Evolutionary conservation across 352 stramenopile species (phyloP), one percentile per base, ranked within the genome.

Genomic region (Phytophthora uliginosa): DNA sequence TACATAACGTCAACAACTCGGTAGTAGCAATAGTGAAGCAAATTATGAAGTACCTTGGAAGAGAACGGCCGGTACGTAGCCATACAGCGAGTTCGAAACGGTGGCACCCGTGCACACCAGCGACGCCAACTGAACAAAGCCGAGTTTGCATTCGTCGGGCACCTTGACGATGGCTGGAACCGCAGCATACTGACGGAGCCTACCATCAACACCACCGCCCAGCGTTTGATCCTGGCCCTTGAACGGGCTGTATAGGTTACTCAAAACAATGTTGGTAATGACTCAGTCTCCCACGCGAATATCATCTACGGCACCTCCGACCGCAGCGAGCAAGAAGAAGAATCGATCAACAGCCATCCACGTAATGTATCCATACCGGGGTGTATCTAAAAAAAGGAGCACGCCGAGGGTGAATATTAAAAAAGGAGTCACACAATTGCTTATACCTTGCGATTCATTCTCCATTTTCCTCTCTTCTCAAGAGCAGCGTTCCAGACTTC

Each of bases 41-140:
- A 31, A 53, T 53, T 47, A 45, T 6, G 10, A 12, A 38, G 33
- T 47, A 50, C 51, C 71, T 67, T 78, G 66, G 28, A 78, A 69
- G 4, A 72, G 71, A 28, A 72, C 60, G 13, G 24, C 57, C 1
- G 71, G 66, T 3, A 71, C 63, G 55, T 70, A 71, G 20, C 72
- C 72, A 31, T 73, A 78, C 0, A 82, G 59, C 13, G 72, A 64
- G 42, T 82, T 80, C 72, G 72, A 82, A 1, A 68, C 69, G 22
- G 72, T 82, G 17, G 61, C 47, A 8, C 75, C 75, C 0, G 75
- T 76, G 48, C 62, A 71, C 9, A 78, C 72, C 15, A 82, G 59
- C 38, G 76, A 71, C 40, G 68, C 72, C 4, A 80, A 55, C 54
- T 82, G 51, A 20, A 74, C 68, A 34, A 56, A 78, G 40, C 65